phyloP scores from a whole-genome alignment of 345 rosid genomes.

The Odontarrhena argentea region DNA sequence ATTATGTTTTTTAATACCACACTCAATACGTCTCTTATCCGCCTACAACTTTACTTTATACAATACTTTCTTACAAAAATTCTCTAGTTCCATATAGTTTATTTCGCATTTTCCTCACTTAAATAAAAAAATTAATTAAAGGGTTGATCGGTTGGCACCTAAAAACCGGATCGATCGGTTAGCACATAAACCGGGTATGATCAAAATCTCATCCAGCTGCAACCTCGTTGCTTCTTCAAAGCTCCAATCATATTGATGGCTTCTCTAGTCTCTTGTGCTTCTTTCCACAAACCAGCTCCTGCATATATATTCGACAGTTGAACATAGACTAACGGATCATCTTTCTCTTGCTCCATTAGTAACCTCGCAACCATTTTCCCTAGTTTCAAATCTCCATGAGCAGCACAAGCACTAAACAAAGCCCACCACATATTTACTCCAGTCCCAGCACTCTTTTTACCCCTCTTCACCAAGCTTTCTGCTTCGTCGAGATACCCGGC shows the following conservation, averaged over 20 bases:
- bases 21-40: background rate
- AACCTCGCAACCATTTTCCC: constrained; percentile 58
- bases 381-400: constrained; percentile 64
- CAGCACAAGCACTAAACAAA: constrained; percentile 77
- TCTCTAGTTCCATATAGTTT: too few species aligned
- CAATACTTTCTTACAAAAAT: background rate
- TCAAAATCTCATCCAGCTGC: constrained; percentile 63
- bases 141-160: too few species aligned
- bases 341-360: constrained; percentile 56
- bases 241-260: constrained; percentile 47
- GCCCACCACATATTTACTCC: constrained; percentile 58
- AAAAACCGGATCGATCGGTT: background rate
- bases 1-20: constrained; percentile 3
- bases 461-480: constrained; percentile 45
- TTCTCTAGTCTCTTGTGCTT: constrained; percentile 60
- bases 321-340: constrained; percentile 60
- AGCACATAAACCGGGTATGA: constrained; percentile 8
- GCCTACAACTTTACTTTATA: background rate
- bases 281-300: constrained; percentile 78
- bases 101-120: too few species aligned
- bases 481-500: constrained; percentile 76
- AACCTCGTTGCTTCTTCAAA: constrained; percentile 55
- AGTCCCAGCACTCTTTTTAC: constrained; percentile 39
- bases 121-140: too few species aligned
- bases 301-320: constrained; percentile 73